These are phyloP conservation scores for Lentinula boryana DNA, from an alignment of 768 basidiomycete genomes.

Conservation along the genomic window DNA sequence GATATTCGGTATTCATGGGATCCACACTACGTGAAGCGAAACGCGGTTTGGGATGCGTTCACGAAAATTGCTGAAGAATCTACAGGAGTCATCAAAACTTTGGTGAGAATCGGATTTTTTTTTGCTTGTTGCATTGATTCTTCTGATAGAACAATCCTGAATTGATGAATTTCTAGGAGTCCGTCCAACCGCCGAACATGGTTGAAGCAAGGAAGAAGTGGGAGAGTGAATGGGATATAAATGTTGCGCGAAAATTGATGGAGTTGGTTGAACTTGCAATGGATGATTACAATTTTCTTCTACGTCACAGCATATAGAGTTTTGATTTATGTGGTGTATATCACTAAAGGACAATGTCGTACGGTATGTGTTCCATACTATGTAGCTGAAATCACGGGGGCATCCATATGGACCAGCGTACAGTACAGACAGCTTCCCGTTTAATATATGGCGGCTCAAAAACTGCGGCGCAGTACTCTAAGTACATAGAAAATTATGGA, in stretches of 20 bases:
- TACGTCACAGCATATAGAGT: background rate
- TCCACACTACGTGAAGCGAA: background rate
- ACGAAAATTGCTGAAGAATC: background rate
- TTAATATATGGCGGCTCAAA: too few species aligned
- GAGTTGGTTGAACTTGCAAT: constrained; percentile 2
- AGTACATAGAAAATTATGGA: background rate
- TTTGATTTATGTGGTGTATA: background rate
- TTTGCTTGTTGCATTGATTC: background rate
- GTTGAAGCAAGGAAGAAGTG: background rate
- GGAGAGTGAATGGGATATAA: constrained; percentile 1
- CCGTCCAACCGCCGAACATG: background rate
- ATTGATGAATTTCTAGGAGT: background rate
- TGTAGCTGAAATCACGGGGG: too few species aligned
- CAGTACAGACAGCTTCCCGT: background rate
- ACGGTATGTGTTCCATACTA: too few species aligned
- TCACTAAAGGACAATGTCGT: too few species aligned
- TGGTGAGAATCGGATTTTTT: background rate
- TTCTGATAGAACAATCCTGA: too few species aligned
- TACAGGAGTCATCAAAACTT: constrained; percentile 2
- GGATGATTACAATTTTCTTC: background rate
- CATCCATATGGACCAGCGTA: too few species aligned
- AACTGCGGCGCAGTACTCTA: background rate
- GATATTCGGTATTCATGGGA: constrained; percentile 4
- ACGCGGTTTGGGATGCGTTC: background rate
- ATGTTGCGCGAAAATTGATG: background rate